Base-by-base conservation (phyloP, 805 yeast species). In the Wickerhamiella cacticola region DNA sequence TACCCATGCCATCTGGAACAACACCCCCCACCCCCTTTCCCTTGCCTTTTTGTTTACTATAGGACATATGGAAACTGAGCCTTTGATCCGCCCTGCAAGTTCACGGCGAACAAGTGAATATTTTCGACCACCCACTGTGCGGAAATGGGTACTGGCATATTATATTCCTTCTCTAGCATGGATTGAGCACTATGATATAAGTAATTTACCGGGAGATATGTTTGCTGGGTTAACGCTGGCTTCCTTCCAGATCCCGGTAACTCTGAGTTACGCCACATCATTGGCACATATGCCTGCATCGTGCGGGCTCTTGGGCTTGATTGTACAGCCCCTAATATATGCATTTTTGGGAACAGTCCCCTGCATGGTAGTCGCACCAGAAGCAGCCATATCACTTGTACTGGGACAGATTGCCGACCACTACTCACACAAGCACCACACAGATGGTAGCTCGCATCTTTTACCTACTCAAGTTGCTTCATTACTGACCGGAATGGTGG, bases 291-390 rank as follows among this genome's bases (percentile, higher is more conserved):
- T 85, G 10, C 89, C 92, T 9, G 84, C 95, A 0, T 63, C 81
- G 2, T 76, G 82, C 53, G 96, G 96, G 0, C 68, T 88, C 7
- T 74, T 79, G 53, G 84, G 87, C 0, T 70, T 86, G 42, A 79
- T 84, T 1, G 68, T 82, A 2, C 85, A 92, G 0, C 94, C 95
- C 0, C 65, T 81, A n/a, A 65, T 83, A 6, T 87, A 87, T 60
- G 72, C 85, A 5, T 51, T 86, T 2, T 69, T 86, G 50, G 96
- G 96, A 0, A 75, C 92, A 0, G 94, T 86, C 1, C 95, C 95
- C 0, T 80, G 80, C 50, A 76, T 87, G 81, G 78, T 86, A 34
- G 94, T 87, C 16, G 95, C 95, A 0, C 95, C 96, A 1, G 94
- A 87, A 62, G 88, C 89, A 16, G 88, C 95, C 0, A 78, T 85